phyloP scores from a whole-genome alignment of 2,329 filamentous ascomycete genomes.

The Paecilomyces niveus region DNA sequence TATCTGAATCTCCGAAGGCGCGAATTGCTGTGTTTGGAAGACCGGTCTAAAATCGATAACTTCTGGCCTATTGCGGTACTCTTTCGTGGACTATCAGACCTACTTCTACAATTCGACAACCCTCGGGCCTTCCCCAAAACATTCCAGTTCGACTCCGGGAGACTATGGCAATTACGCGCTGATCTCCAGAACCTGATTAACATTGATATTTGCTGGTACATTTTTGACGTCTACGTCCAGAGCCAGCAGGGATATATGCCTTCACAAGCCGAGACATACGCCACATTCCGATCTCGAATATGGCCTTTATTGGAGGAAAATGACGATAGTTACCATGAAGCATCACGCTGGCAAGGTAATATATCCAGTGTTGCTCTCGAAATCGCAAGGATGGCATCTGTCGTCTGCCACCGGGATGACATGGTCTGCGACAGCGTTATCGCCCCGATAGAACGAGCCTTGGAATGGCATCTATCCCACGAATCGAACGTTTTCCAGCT shows the following conservation, averaged over 20 bases:
- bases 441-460: slow-evolving; percentile 22
- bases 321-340: slow-evolving; percentile 15
- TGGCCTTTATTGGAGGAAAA: slow-evolving; percentile 31
- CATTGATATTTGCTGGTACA: slow-evolving; percentile 47
- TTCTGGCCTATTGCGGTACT: slow-evolving; percentile 36
- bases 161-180: slow-evolving; percentile 45
- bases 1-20: slow-evolving; percentile 44
- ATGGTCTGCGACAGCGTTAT: slow-evolving; percentile 28
- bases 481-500: slow-evolving; percentile 25
- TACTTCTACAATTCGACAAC: slow-evolving; percentile 33
- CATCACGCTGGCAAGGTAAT: slow-evolving; percentile 28
- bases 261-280: slow-evolving; percentile 22
- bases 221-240: slow-evolving; percentile 37
- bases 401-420: slow-evolving; percentile 19
- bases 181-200: slow-evolving; percentile 50
- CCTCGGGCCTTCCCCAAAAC: slow-evolving; percentile 44
- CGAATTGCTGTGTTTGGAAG: slow-evolving; percentile 17
- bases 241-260: slow-evolving; percentile 23
- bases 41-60: slow-evolving; percentile 15
- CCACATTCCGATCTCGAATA: slow-evolving; percentile 32
- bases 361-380: slow-evolving; percentile 34
- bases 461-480: slow-evolving; percentile 28
- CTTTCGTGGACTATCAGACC: slow-evolving; percentile 39
- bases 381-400: slow-evolving; percentile 32
- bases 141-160: slow-evolving; percentile 51